These are phyloP conservation scores for Neurospora sp. DNA, from an alignment of 495 filamentous ascomycete genomes.

Conservation along the genomic window DNA sequence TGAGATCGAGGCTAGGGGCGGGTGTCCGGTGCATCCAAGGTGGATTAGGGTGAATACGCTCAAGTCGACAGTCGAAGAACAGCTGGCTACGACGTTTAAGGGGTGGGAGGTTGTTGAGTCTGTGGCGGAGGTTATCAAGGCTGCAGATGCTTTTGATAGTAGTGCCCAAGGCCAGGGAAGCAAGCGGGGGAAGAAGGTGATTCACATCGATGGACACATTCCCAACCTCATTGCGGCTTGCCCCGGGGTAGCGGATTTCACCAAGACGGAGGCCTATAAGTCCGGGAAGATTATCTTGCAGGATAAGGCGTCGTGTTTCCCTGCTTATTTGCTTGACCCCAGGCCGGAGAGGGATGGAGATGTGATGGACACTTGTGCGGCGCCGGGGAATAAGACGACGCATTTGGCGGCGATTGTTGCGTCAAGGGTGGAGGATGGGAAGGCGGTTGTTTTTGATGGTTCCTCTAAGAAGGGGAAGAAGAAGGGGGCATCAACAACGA, in stretches of 20 bases:
- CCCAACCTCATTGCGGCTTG: conserved; percentile 76
- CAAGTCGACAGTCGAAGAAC: conserved; percentile 55
- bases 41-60: conserved; percentile 87
- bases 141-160: conserved; percentile 2
- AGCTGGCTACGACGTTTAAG: conserved; percentile 59
- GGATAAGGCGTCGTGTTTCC: conserved; percentile 95
- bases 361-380: conserved; percentile 81
- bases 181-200: conserved; percentile 7
- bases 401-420: conserved; percentile 71
- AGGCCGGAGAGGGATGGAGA: conserved; percentile 50
- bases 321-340: conserved; percentile 71
- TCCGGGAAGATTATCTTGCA: conserved; percentile 77
- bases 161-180: too few species aligned
- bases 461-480: conserved; percentile 3
- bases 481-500: conserved; percentile 6
- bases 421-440: neutral
- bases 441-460: neutral
- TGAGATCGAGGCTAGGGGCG: conserved; percentile 26
- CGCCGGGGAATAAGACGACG: conserved; percentile 95
- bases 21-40: conserved; percentile 47
- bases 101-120: conserved; percentile 40
- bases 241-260: conserved; percentile 49
- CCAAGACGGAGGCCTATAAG: conserved; percentile 58
- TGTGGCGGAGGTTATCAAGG: conserved; percentile 33
- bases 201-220: conserved; percentile 64